Percentiles rank a stretch among this genome's conserved stretches.
phyloP scores from a whole-genome alignment of 805 yeast genomes.

The Nakazawaea ernobii region DNA sequence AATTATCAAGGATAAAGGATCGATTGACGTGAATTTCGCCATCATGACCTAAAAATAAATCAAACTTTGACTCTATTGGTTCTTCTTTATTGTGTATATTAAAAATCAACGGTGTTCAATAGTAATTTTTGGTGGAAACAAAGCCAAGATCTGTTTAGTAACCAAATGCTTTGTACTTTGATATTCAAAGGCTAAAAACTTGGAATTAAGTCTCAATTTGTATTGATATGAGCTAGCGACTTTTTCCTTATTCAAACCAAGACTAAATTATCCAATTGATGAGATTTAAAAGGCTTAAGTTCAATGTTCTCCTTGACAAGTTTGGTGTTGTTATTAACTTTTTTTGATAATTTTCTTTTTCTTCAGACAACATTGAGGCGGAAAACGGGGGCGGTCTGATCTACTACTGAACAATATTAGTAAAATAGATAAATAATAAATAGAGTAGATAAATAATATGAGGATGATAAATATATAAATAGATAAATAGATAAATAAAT shows the following conservation, averaged over 20 bases:
- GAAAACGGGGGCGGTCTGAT: neutral
- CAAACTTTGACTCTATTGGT: neutral
- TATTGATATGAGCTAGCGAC: too few relatives aligned
- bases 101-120: neutral
- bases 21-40: slow-evolving; percentile 30
- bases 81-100: neutral
- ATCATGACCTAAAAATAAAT: neutral
- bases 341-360: neutral
- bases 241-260: too few relatives aligned
- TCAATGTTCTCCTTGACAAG: neutral
- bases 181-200: too few relatives aligned
- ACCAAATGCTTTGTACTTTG: too few relatives aligned
- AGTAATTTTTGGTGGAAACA: too few relatives aligned
- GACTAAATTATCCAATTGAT: too few relatives aligned
- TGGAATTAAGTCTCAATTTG: neutral
- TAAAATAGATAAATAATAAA: neutral
- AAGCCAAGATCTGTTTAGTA: too few relatives aligned
- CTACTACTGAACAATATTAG: too few relatives aligned
- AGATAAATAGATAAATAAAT: slow-evolving; percentile 3
- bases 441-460: neutral
- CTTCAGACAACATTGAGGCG: neutral
- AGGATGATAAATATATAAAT: neutral
- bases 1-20: slow-evolving; percentile 76
- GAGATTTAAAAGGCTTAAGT: too few relatives aligned
- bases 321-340: neutral